Evolutionary conservation across 2,329 filamentous ascomycete species (phyloP).

Genomic region (Botrytis deweyae): DNA sequence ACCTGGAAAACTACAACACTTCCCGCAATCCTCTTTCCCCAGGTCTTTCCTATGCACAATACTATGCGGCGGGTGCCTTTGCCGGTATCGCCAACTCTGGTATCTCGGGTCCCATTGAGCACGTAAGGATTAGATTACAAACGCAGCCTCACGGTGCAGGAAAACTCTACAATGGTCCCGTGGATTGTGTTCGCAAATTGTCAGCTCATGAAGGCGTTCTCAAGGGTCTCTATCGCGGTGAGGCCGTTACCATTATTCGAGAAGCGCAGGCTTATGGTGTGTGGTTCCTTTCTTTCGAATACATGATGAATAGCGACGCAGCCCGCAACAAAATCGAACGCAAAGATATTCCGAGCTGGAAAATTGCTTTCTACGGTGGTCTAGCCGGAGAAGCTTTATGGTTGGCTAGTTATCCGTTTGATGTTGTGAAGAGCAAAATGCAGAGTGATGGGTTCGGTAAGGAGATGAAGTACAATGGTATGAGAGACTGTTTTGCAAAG

Average conservation of each 20-base stretch:
- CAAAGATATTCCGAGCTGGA: slow-evolving; percentile 75
- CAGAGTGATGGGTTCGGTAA: slow-evolving; percentile 89
- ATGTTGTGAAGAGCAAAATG: slow-evolving; percentile 99
- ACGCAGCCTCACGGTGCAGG: slow-evolving; percentile 87
- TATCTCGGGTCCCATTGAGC: slow-evolving; percentile 90
- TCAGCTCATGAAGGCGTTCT: slow-evolving; percentile 64
- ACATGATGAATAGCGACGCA: slow-evolving; percentile 89
- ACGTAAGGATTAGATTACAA: slow-evolving; percentile 92
- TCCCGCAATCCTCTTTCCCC: slow-evolving; percentile 41
- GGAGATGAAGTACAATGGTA: slow-evolving; percentile 70
- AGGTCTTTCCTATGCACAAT: slow-evolving; percentile 75
- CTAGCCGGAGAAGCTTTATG: slow-evolving; percentile 92
- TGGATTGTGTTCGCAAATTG: slow-evolving; percentile 89
- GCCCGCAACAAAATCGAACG: slow-evolving; percentile 72
- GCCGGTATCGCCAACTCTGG: slow-evolving; percentile 87
- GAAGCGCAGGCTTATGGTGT: slow-evolving; percentile 94
- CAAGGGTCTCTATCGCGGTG: slow-evolving; percentile 79
- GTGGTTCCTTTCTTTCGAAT: slow-evolving; percentile 96
- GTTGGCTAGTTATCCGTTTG: slow-evolving; percentile 90
- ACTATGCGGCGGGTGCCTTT: slow-evolving; percentile 87
- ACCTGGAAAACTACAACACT: slow-evolving; percentile 74
- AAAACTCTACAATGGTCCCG: slow-evolving; percentile 76
- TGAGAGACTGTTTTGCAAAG: slow-evolving; percentile 87
- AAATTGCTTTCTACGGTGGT: slow-evolving; percentile 89
- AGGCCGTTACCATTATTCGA: slow-evolving; percentile 78